These are phyloP conservation scores for Rosa multiflora DNA, from an alignment of 306 rosid species.

Conservation along the genomic window DNA sequence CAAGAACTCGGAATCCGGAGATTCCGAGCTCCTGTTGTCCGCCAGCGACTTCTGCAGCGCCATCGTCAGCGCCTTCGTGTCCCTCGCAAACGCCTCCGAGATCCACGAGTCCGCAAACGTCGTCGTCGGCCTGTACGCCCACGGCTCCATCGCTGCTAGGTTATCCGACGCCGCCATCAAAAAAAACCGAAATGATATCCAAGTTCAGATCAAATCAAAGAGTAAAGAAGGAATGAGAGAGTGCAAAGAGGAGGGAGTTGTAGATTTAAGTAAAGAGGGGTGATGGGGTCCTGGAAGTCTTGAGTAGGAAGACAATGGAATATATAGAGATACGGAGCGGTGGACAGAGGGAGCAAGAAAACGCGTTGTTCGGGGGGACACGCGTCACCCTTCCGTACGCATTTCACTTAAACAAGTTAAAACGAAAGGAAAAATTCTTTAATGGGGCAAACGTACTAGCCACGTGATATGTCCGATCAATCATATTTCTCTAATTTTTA, in stretches of 20 bases:
- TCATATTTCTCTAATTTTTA: too few relatives aligned
- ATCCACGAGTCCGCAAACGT: slow-evolving; percentile 49
- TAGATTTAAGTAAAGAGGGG: too few relatives aligned
- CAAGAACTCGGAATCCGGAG: slow-evolving; percentile 15
- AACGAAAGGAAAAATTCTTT: too few relatives aligned
- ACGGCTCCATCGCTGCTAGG: slow-evolving; percentile 44
- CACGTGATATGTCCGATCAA: too few relatives aligned
- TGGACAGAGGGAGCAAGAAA: slow-evolving; percentile 42
- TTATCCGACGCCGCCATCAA: slow-evolving; percentile 63
- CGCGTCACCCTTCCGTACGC: slow-evolving; percentile 65
- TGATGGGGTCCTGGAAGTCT: background rate
- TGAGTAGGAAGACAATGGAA: background rate
- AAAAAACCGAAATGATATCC: background rate
- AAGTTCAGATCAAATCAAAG: too few relatives aligned
- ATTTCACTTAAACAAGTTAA: too few relatives aligned
- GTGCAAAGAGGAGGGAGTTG: background rate
- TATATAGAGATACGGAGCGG: slow-evolving; percentile 51
- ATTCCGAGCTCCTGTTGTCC: background rate
- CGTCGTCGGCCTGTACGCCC: slow-evolving; percentile 37
- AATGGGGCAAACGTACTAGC: too few relatives aligned
- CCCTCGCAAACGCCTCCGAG: slow-evolving; percentile 51
- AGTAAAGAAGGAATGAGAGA: background rate
- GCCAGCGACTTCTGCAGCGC: slow-evolving; percentile 68
- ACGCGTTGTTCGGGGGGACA: slow-evolving; percentile 72
- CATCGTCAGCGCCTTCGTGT: slow-evolving; percentile 47